Evolutionary conservation across 176 grass and related monocot genomes (phyloP).

Genomic region (Juncus effusus): DNA sequence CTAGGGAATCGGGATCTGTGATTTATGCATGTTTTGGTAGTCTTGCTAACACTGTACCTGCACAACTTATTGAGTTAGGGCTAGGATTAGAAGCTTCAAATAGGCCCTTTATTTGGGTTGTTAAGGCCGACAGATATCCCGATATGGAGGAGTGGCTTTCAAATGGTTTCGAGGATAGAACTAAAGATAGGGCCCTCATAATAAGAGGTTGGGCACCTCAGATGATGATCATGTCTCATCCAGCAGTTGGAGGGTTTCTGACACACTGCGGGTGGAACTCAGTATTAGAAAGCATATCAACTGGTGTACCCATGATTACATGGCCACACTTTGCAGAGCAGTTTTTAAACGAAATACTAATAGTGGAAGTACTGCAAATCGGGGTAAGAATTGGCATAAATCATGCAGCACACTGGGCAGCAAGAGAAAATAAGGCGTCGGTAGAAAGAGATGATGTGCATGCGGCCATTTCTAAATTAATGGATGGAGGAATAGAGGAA

Average conservation of each 20-base stretch:
- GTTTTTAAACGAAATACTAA: slow-evolving; percentile 55
- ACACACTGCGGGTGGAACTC: slow-evolving; percentile 78
- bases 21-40: slow-evolving; percentile 75
- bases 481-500: slow-evolving; percentile 43
- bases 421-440: slow-evolving; percentile 24
- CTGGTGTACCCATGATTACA: slow-evolving; percentile 57
- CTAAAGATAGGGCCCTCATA: slow-evolving; percentile 36
- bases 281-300: slow-evolving; percentile 49
- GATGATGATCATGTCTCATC: slow-evolving; percentile 61
- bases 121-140: slow-evolving; percentile 44
- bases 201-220: slow-evolving; percentile 59
- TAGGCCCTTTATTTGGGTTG: slow-evolving; percentile 59
- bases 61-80: slow-evolving; percentile 62
- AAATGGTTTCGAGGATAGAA: slow-evolving; percentile 42
- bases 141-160: slow-evolving; percentile 58
- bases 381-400: slow-evolving; percentile 40
- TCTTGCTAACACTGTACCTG: slow-evolving; percentile 29
- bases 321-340: slow-evolving; percentile 54
- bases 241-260: slow-evolving; percentile 51
- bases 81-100: slow-evolving; percentile 55
- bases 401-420: slow-evolving; percentile 23
- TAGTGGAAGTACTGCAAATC: slow-evolving; percentile 60
- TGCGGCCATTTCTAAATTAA: slow-evolving; percentile 29
- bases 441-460: slow-evolving; percentile 35
- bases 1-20: slow-evolving; percentile 40